A percentile compares a stretch with the other conserved stretches of the same genome.
Evolutionary conservation across 2,329 filamentous ascomycete species (phyloP).

Genomic region (Hypoxylon sp.): DNA sequence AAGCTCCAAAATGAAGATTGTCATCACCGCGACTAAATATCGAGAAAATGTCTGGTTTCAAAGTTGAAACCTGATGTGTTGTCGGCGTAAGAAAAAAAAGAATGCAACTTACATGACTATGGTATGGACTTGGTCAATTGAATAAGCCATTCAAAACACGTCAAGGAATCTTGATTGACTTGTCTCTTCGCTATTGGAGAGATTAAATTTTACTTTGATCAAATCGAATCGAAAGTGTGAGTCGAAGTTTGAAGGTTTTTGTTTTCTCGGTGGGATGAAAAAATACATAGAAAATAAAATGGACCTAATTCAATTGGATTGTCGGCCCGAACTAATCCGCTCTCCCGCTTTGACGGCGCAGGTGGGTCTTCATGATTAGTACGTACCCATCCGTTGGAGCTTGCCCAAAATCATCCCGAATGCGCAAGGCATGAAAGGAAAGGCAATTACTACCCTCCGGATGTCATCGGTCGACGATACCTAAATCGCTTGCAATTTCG

Average conservation of each 20-base stretch:
- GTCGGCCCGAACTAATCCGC: slow-evolving; percentile 31
- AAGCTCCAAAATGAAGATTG: slow-evolving; percentile 67
- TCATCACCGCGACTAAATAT: slow-evolving; percentile 70
- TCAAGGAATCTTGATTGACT: slow-evolving; percentile 6
- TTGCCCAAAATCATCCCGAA: background rate
- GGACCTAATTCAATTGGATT: slow-evolving; percentile 25
- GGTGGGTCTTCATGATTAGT: background rate
- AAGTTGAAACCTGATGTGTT: background rate
- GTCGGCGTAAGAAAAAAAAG: background rate
- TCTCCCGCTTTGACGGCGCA: slow-evolving; percentile 2
- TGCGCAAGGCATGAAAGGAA: slow-evolving; percentile 18
- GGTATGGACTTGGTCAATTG: slow-evolving; percentile 1
- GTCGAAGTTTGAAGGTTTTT: slow-evolving; percentile 26
- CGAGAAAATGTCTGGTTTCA: background rate
- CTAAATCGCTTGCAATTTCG: slow-evolving; percentile 22
- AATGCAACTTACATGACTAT: slow-evolving; percentile 36
- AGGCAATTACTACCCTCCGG: background rate
- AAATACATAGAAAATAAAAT: slow-evolving; percentile 15
- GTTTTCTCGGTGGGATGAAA: slow-evolving; percentile 28
- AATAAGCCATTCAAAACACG: slow-evolving; percentile 16
- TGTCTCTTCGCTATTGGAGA: slow-evolving; percentile 13
- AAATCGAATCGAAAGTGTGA: slow-evolving; percentile 8
- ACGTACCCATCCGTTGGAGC: background rate
- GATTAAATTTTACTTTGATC: background rate
- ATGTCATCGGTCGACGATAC: background rate